Evolutionary conservation across 805 yeast species (phyloP).

Genomic region (baker's yeast (Saccharomyces cerevisiae)): DNA sequence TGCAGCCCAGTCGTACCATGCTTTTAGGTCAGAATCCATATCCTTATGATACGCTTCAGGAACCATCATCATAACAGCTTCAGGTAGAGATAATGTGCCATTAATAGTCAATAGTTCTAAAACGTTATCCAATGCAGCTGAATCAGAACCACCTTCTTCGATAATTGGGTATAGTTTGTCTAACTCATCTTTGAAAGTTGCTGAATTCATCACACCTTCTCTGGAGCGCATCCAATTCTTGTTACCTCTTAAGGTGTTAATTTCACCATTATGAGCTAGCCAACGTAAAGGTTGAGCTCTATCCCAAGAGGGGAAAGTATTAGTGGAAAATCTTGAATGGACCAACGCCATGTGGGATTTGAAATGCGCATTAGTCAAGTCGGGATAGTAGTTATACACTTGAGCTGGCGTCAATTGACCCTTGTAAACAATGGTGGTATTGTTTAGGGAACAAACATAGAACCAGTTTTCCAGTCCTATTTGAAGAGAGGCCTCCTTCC

Average conservation of each 20-base stretch:
- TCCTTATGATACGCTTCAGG: constrained; percentile 99
- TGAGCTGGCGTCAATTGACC: constrained; percentile 97
- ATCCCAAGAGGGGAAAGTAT: constrained; percentile 99
- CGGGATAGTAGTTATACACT: constrained; percentile 91
- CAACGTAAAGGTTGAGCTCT: constrained; percentile 96
- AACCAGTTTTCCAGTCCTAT: constrained; percentile 96
- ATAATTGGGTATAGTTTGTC: constrained; percentile 89
- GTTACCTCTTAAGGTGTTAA: constrained; percentile 93
- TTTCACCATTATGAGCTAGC: constrained; percentile 98
- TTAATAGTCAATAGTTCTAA: constrained; percentile 84
- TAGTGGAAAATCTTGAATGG: constrained; percentile 94
- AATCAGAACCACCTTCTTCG: constrained; percentile 97
- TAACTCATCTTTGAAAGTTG: constrained; percentile 81
- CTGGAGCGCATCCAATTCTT: constrained; percentile 99
- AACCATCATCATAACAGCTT: constrained; percentile 92
- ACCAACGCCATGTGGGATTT: constrained; percentile 94
- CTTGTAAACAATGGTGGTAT: constrained; percentile 87
- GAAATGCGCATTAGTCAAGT: constrained; percentile 81
- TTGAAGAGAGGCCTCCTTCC: constrained; percentile 84
- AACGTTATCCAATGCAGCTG: constrained; percentile 95
- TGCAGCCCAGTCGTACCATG: constrained; percentile 98
- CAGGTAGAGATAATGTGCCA: constrained; percentile 87
- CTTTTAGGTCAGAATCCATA: constrained; percentile 87
- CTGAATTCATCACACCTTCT: constrained; percentile 91
- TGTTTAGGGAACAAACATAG: constrained; percentile 86